phyloP scores from a whole-genome alignment of 176 grass and related monocot genomes.

The Tuctoria greenei region DNA sequence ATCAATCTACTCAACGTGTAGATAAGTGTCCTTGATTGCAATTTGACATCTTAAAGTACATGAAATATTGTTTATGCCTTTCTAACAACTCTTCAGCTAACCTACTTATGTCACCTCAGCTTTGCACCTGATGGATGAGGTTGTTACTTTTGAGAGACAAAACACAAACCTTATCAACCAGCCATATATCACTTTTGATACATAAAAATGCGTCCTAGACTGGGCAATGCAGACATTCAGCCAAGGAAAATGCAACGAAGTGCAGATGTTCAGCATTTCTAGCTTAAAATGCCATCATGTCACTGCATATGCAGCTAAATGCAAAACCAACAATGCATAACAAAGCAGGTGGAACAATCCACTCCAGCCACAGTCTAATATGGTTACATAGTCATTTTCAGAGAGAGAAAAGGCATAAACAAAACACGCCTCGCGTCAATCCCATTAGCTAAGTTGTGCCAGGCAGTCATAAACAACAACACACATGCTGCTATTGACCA shows the following conservation, averaged over 20 bases:
- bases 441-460: neutral
- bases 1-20: no score
- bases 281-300: neutral
- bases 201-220: no score
- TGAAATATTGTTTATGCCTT: no score
- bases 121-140: no score
- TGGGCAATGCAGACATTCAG: no score
- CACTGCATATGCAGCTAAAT: neutral
- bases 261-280: neutral
- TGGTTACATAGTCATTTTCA: neutral
- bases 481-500: neutral
- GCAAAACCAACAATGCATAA: neutral
- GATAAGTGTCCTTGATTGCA: no score
- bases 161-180: no score
- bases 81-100: no score
- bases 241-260: neutral
- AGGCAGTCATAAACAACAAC: neutral
- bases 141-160: no score
- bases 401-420: neutral
- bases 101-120: no score
- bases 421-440: neutral
- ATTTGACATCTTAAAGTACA: no score
- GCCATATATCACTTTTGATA: no score
- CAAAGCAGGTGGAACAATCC: neutral
- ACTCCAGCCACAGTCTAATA: conserved; percentile 1